Conservation (phyloP, 495 filamentous ascomycete genomes). For the Rhypophila decipiens region DNA sequence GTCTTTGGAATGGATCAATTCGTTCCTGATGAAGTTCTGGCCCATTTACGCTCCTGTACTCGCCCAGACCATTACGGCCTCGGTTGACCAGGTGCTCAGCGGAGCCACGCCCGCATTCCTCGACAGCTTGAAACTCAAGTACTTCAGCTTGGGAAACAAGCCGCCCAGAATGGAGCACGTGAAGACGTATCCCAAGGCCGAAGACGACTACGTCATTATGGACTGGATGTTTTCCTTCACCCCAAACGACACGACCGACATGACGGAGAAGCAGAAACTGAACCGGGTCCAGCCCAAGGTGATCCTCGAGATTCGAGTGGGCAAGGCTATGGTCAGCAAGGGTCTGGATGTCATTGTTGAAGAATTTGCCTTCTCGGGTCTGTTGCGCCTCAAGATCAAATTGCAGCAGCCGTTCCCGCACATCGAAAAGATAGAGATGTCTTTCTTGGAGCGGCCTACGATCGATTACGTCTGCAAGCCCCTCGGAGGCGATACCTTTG, state of each 20-base stretch:
- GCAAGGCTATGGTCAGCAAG: slow-evolving; percentile 92
- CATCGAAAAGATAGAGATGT: slow-evolving; percentile 86
- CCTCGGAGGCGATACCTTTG: slow-evolving; percentile 87
- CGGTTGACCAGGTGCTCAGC: slow-evolving; percentile 92
- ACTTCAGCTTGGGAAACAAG: slow-evolving; percentile 88
- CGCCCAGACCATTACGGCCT: slow-evolving; percentile 82
- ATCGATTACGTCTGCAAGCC: slow-evolving; percentile 98
- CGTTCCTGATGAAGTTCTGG: slow-evolving; percentile 98
- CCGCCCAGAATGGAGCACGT: slow-evolving; percentile 94
- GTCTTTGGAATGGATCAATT: slow-evolving; percentile 98
- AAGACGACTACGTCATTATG: slow-evolving; percentile 94
- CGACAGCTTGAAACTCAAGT: slow-evolving; percentile 85
- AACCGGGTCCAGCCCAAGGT: slow-evolving; percentile 97
- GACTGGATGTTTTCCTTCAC: slow-evolving; percentile 99
- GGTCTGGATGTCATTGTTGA: slow-evolving; percentile 96
- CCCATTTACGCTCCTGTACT: slow-evolving; percentile 95
- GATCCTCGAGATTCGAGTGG: slow-evolving; percentile 84
- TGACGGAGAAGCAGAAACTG: slow-evolving; percentile 84
- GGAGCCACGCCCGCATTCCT: slow-evolving; percentile 85
- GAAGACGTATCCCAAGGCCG: slow-evolving; percentile 93
- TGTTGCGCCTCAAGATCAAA: slow-evolving; percentile 97
- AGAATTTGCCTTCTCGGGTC: slow-evolving; percentile 88
- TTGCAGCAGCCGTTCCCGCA: slow-evolving; percentile 94
- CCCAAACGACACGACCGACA: slow-evolving; percentile 84
- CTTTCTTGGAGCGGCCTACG: slow-evolving; percentile 64